Conservation (phyloP, 257 asterid genomes). For the Fraxinus americana region DNA sequence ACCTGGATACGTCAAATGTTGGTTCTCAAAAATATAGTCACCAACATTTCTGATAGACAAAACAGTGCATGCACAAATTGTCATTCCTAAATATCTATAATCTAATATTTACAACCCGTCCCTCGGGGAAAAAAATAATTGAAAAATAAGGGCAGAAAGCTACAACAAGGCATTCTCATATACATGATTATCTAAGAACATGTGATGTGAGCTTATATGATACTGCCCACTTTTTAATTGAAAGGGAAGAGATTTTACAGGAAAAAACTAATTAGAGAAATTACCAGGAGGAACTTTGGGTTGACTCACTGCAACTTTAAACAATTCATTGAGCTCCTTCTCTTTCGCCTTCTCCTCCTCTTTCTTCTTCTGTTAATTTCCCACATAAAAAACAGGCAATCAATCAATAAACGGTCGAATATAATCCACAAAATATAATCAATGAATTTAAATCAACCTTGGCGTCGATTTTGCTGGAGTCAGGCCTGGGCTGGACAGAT, state of each 20-base stretch:
- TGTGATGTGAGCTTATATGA: neutral
- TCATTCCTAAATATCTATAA: neutral
- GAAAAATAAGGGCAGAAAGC: neutral
- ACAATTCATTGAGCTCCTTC: constrained; percentile 83
- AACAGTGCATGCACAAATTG: neutral
- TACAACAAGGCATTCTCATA: neutral
- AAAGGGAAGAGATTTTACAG: neutral
- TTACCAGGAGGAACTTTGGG: constrained; percentile 96
- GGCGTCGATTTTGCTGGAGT: constrained; percentile 60
- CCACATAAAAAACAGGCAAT: constrained; percentile 16
- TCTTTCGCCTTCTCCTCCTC: constrained; percentile 93
- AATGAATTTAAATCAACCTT: constrained; percentile 48
- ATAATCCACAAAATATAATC: neutral
- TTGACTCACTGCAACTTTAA: constrained; percentile 87
- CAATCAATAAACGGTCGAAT: neutral
- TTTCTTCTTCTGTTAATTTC: constrained; percentile 80
- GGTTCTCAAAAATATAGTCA: constrained; percentile 6
- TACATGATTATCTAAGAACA: too few species aligned
- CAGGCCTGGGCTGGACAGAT: constrained; percentile 72
- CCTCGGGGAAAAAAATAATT: neutral
- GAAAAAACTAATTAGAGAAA: neutral
- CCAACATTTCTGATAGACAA: neutral
- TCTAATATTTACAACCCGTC: neutral
- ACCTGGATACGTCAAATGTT: constrained; percentile 45
- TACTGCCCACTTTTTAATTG: neutral